Evolutionary conservation across 2,329 filamentous ascomycete genomes (phyloP), one percentile per base, ranked within the genome.

Genomic region (Ophiostoma perfectum): DNA sequence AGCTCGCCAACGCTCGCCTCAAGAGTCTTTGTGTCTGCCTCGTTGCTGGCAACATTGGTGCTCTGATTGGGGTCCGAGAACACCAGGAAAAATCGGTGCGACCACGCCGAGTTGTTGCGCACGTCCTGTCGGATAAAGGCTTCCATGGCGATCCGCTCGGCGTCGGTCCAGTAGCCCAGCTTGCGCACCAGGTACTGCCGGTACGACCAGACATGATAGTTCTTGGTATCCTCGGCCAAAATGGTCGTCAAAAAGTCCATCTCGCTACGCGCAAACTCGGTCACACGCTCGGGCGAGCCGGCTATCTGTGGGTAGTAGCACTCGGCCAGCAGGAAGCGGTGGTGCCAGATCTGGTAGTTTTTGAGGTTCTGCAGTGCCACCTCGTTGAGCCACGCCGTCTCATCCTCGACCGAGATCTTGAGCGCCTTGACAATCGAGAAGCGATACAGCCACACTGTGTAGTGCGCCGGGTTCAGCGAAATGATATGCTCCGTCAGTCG

Each of bases 191-290:
- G 78, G 75, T 86, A 88, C 77, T 97, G 92, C 69, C 95, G 85
- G 80, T 98, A 99, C 68, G 89, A 92, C 95, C 95, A 99, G 64
- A 98, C 95, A 77, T 99, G 95, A 78, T 99, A 98, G 81, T 99
- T 99, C 81, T 99, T 99, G 65, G 90, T 87, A 77, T 99, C 95
- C 73, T 90, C 84, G 55, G 84, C 85, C 67, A 99, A 88, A 86
- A 99, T 98, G 64, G 83, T 79, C 70, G 83, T 84, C 70, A 97
- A 85, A 77, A 98, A 98, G 14, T 82, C 83, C 27, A 84, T 82
- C 79, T 99, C 95, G 3, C 85, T 86, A 4, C 82, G 77, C 11
- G 86, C 86, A 66, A 92, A 83, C 18, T 76, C 81, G 14, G 86
- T 80, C 69, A 88, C 70, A 80, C 84, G 78, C 80, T 83, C 77